Evolutionary conservation across 495 filamentous ascomycete genomes (phyloP), one percentile per base, ranked within the genome.

Genomic region (Xylaria acuta): DNA sequence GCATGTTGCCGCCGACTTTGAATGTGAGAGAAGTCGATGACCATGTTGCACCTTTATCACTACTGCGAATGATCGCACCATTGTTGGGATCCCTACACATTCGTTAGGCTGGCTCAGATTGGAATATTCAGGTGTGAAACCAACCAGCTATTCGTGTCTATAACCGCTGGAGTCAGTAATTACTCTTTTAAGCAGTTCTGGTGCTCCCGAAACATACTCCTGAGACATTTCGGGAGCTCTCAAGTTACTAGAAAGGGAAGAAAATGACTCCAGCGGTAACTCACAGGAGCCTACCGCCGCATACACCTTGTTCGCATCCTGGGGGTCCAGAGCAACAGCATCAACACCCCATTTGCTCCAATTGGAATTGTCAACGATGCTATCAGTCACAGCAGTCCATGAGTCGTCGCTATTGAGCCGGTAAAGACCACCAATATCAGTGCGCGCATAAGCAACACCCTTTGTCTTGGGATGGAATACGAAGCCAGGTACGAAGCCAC

Each of bases 1-100:
- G 88, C 88, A 90, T 90, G 74, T 91, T 91, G 0, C 88, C 88
- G 7, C 88, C 88, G 58, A 88, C 86, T 73, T 89, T 88, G 80
- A 91, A 90, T 3, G 88, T 81, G 1, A 90, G 78, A 8, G 77
- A 78, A 2, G 81, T 82, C 12, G 74, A 75, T 3, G 79, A 72
- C 82, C 86, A 90, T 2, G 86, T 89, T 8, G 71, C 78, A 7
- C 88, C 88, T 62, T 82, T 79, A 74, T 90, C 84, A 16, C 77
- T 82, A 12, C 82, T 86, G 56, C 82, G 80, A 47, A 88, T 82
- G 58, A 90, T 87, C 54, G 84, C 76, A 32, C 86, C 88, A 30
- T 84, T 81, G 65, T 86, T 88, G 5, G 87, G 87, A 71, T 89
- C 88, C 87, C 80, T 83, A 60, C 3, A 9, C 7, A 8, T 43